Percentiles rank a stretch among this genome's conserved stretches.
Evolutionary conservation across 2,329 filamentous ascomycete species (phyloP).

Genomic region (Xylariaceae sp.): DNA sequence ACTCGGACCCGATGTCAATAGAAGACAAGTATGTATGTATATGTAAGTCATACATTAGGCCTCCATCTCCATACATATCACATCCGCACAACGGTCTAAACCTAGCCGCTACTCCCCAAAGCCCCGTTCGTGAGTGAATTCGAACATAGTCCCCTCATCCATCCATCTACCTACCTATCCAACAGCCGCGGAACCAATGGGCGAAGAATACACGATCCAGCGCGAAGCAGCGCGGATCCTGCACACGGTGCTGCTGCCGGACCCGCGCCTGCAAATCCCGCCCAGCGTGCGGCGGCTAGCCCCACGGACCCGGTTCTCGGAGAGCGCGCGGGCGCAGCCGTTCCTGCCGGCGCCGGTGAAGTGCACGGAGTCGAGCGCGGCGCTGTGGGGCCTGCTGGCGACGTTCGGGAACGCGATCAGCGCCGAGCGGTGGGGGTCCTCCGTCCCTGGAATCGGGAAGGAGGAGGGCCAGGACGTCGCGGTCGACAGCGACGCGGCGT

Average conservation of each 20-base stretch:
- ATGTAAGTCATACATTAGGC: no score
- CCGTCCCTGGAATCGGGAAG: no score
- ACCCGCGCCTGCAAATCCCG: slow-evolving; percentile 32
- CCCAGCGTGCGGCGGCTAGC: slow-evolving; percentile 27
- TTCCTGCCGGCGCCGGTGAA: slow-evolving; percentile 37
- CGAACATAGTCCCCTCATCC: no score
- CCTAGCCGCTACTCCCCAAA: no score
- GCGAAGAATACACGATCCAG: slow-evolving; percentile 32
- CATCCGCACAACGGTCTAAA: no score
- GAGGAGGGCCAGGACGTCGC: slow-evolving; percentile 24
- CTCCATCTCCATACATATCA: no score
- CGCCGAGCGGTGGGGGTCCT: slow-evolving; percentile 25
- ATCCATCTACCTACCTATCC: no score
- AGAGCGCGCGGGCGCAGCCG: slow-evolving; percentile 21
- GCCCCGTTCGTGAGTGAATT: no score
- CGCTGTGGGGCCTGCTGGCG: slow-evolving; percentile 36
- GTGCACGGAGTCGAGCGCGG: slow-evolving; percentile 35
- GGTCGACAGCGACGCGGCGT: slow-evolving; percentile 36
- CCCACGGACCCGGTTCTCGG: slow-evolving; percentile 23
- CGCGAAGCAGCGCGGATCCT: slow-evolving; percentile 36
- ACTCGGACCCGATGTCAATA: no score
- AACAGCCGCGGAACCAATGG: neutral
- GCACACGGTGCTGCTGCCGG: slow-evolving; percentile 27
- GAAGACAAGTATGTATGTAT: no score
- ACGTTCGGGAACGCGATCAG: slow-evolving; percentile 35